Conservation (phyloP, 306 rosid genomes). For the Nissolia schottii region DNA sequence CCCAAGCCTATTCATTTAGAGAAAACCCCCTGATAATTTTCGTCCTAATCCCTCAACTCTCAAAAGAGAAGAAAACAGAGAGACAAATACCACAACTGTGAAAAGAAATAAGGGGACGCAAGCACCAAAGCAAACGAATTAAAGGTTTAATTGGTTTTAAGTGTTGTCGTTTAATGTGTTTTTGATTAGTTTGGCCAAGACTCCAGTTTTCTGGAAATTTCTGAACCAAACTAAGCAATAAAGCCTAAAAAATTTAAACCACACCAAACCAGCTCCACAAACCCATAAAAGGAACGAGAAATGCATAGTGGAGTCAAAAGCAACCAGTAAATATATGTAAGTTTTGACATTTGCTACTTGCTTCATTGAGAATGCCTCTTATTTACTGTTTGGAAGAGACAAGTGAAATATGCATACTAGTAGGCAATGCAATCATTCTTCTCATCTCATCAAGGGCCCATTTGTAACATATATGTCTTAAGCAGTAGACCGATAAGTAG, state of each 20-base stretch:
- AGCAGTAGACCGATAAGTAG: slow-evolving; percentile 3
- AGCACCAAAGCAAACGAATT: slow-evolving; percentile 6
- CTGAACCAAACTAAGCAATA: background rate
- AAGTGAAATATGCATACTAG: background rate
- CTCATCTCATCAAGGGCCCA: slow-evolving; percentile 3
- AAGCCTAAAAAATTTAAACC: background rate
- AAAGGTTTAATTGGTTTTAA: background rate
- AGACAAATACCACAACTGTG: background rate
- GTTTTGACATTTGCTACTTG: background rate
- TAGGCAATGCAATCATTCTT: slow-evolving; percentile 16
- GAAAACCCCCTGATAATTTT: background rate
- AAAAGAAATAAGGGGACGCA: background rate
- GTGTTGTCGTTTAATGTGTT: background rate
- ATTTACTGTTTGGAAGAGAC: slow-evolving; percentile 11
- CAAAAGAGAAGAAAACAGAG: background rate
- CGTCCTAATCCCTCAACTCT: background rate
- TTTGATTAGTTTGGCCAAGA: slow-evolving; percentile 7
- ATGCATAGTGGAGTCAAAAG: slow-evolving; percentile 12
- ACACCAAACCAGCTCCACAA: background rate
- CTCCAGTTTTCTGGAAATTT: background rate
- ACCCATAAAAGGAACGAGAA: background rate
- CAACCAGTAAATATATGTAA: slow-evolving; percentile 5
- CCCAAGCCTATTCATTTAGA: slow-evolving; percentile 3
- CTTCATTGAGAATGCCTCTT: slow-evolving; percentile 17
- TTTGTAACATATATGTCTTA: background rate